These are phyloP conservation scores for Claviceps digitariae DNA, from an alignment of 2,329 filamentous ascomycete genomes.

Conservation along the genomic window DNA sequence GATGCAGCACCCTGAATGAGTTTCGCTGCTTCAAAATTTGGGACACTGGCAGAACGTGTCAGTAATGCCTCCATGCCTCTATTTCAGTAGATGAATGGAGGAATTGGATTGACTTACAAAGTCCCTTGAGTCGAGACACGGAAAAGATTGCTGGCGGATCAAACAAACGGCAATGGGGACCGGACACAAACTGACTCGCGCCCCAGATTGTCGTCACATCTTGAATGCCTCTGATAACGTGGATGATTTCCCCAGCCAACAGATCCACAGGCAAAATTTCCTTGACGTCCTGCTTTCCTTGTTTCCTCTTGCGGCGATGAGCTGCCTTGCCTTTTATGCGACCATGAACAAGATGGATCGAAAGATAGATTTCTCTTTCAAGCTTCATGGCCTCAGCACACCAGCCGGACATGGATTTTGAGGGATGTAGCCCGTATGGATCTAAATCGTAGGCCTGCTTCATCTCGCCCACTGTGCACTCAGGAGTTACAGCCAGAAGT, in stretches of 20 bases:
- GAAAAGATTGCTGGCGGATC: constrained; percentile 7
- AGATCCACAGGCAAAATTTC: constrained; percentile 1
- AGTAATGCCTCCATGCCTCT: neutral
- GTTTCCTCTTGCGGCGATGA: neutral
- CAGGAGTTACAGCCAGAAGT: constrained; percentile 14
- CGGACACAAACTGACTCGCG: constrained; percentile 9
- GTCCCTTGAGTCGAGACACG: constrained; percentile 4
- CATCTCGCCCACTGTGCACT: constrained; percentile 13
- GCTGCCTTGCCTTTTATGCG: neutral
- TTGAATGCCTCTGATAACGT: neutral
- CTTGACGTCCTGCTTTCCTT: neutral
- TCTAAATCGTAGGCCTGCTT: constrained; percentile 2
- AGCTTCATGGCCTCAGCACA: constrained; percentile 5
- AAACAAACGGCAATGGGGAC: constrained; percentile 1
- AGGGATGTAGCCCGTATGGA: constrained; percentile 1
- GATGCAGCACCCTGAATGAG: constrained; percentile 14
- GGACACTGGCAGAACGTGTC: constrained; percentile 11
- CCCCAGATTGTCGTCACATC: constrained; percentile 6
- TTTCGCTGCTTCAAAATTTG: constrained; percentile 10
- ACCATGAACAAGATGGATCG: constrained; percentile 5
- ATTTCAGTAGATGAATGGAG: neutral
- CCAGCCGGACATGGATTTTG: constrained; percentile 4
- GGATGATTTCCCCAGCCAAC: constrained; percentile 3
- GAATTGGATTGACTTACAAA: constrained; percentile 12
- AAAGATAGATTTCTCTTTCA: constrained; percentile 8